Percentiles rank a stretch among this genome's conserved stretches.
phyloP scores from a whole-genome alignment of 2,329 filamentous ascomycete species.

The Ophiostoma triangulosporum region DNA sequence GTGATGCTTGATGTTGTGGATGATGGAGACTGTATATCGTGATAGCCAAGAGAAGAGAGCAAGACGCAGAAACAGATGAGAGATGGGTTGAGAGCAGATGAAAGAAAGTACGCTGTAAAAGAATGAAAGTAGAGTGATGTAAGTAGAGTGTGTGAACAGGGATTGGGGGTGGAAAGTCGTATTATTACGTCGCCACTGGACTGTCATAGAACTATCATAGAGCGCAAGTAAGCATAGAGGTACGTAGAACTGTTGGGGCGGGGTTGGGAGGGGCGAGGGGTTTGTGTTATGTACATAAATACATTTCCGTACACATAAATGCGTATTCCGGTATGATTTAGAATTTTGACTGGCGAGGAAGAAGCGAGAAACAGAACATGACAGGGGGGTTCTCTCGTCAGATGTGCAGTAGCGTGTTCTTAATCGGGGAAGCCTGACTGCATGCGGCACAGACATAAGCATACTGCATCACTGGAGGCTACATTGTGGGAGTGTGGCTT shows the following conservation, averaged over 20 bases:
- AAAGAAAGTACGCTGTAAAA: no score
- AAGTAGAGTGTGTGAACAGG: background rate
- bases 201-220: background rate
- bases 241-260: background rate
- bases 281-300: slow-evolving; percentile 4
- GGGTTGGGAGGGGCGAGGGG: slow-evolving; percentile 7
- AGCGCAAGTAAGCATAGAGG: background rate
- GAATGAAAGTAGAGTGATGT: background rate
- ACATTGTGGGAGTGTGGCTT: background rate
- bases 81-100: background rate
- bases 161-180: background rate
- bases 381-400: background rate
- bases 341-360: background rate
- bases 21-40: background rate
- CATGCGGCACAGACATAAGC: background rate
- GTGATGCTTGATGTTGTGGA: background rate
- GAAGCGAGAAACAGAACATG: background rate
- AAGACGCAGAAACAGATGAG: background rate
- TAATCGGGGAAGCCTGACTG: background rate
- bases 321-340: no score
- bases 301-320: background rate
- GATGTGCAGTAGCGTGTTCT: background rate
- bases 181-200: no score
- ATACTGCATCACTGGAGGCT: background rate
- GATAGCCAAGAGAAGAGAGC: background rate